A percentile compares a stretch with the other conserved stretches of the same genome.
Conservation (phyloP, 2,329 filamentous ascomycete species). For the Neofusicoccum parvum region DNA sequence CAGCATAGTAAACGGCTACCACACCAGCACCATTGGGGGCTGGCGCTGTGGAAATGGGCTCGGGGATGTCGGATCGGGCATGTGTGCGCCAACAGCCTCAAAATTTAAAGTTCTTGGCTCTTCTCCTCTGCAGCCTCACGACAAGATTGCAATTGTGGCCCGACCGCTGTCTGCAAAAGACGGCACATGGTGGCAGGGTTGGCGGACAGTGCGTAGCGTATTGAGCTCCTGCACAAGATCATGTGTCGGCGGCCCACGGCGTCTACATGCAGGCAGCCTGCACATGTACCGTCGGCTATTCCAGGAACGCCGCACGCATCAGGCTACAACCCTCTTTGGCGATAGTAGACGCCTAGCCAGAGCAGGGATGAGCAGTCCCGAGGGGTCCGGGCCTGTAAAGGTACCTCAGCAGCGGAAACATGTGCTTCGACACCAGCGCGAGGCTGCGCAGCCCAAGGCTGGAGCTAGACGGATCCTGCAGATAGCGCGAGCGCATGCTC, state of each 20-base stretch:
- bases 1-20: background rate
- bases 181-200: background rate
- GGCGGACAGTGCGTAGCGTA: background rate
- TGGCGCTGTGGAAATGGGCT: too few relatives aligned
- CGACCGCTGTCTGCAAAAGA: background rate
- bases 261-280: constrained; percentile 2
- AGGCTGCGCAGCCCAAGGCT: background rate
- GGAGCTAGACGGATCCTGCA: background rate
- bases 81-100: background rate
- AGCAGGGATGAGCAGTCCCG: background rate
- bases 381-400: background rate
- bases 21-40: too few relatives aligned
- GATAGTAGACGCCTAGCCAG: background rate
- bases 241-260: background rate
- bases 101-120: background rate
- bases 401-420: background rate
- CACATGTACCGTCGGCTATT: background rate
- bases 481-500: background rate
- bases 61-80: background rate
- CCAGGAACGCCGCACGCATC: background rate
- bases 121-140: background rate
- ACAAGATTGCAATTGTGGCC: background rate
- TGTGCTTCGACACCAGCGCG: background rate
- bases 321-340: background rate
- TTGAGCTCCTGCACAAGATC: constrained; percentile 5